phyloP scores from a whole-genome alignment of 2,329 filamentous ascomycete species.

The Polytolypa hystricis region DNA sequence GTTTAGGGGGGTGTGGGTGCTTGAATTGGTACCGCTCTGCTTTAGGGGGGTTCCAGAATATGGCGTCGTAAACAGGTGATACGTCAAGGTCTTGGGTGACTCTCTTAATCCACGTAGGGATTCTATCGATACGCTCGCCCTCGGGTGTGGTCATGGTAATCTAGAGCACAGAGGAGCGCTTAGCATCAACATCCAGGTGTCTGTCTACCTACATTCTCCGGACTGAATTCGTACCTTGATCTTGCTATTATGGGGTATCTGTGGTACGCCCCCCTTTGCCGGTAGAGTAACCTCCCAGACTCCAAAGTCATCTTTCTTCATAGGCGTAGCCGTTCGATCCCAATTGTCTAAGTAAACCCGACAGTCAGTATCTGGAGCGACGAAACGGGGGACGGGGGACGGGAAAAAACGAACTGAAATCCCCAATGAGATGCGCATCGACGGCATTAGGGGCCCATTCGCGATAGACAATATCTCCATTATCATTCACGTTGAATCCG shows the following conservation, averaged over 20 bases:
- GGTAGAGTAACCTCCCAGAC: conserved; percentile 76
- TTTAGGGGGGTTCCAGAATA: conserved; percentile 89
- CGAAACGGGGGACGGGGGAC: neutral
- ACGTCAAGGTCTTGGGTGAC: conserved; percentile 86
- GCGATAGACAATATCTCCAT: conserved; percentile 79
- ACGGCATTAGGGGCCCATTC: conserved; percentile 94
- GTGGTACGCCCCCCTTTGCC: conserved; percentile 59
- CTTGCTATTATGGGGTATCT: conserved; percentile 88
- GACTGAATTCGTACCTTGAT: conserved; percentile 59
- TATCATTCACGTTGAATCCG: conserved; percentile 68
- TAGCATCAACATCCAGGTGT: neutral
- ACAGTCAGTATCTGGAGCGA: neutral
- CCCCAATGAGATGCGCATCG: conserved; percentile 76
- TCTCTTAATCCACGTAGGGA: conserved; percentile 95
- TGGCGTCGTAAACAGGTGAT: conserved; percentile 85
- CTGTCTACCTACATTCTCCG: neutral
- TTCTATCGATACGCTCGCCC: conserved; percentile 71
- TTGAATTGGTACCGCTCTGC: conserved; percentile 74
- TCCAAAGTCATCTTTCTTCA: conserved; percentile 77
- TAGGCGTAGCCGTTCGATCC: conserved; percentile 70
- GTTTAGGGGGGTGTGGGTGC: conserved; percentile 70
- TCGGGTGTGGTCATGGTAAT: conserved; percentile 71
- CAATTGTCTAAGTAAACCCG: conserved; percentile 55
- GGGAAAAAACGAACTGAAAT: conserved; percentile 61
- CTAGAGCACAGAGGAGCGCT: conserved; percentile 36